Conservation (phyloP, 192 early-diverging fungal species). For the Gonapodya prolifera region DNA sequence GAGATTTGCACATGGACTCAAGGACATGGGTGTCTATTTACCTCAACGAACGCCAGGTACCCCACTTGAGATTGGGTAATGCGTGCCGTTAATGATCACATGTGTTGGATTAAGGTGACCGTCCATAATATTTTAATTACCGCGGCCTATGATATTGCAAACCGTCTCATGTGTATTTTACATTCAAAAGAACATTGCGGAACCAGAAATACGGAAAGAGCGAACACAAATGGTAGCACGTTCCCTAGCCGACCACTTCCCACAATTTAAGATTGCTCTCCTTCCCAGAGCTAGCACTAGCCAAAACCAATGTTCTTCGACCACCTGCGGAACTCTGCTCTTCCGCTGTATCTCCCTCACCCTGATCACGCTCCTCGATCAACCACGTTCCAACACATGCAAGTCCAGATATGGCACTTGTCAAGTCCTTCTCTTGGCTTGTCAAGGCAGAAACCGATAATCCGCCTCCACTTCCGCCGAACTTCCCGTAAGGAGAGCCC, state of each 20-base stretch:
- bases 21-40: neutral
- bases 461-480: neutral
- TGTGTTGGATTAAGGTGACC: no score
- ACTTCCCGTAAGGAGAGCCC: neutral
- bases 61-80: neutral
- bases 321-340: neutral
- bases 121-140: no score
- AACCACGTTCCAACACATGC: neutral
- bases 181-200: no score
- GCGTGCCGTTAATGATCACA: no score
- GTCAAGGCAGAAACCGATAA: neutral
- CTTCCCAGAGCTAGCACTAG: neutral
- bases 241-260: no score
- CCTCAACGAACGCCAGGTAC: neutral
- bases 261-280: conserved; percentile 2
- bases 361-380: neutral
- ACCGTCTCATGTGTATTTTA: no score
- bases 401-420: neutral
- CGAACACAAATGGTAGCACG: no score
- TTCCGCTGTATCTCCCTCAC: neutral
- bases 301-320: neutral
- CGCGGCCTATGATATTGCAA: no score
- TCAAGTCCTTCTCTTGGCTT: neutral
- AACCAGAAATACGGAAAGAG: no score
- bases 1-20: neutral